phyloP scores from a whole-genome alignment of 495 filamentous ascomycete species.

The Trichocladium uniseriatum region DNA sequence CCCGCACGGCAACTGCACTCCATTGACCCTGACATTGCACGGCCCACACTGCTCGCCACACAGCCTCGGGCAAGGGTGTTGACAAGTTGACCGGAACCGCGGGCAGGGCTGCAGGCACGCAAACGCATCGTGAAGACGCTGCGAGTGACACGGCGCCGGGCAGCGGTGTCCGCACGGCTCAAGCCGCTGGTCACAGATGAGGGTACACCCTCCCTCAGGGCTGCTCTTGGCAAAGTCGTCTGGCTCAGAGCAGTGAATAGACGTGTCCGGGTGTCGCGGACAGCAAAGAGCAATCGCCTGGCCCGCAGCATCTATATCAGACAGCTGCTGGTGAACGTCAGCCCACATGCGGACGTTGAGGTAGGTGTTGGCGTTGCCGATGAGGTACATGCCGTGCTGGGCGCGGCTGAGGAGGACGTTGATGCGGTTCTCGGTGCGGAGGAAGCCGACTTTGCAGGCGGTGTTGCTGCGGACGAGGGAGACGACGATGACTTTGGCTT shows the following conservation, averaged over 20 bases:
- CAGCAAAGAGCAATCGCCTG: constrained; percentile 50
- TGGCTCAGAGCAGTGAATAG: constrained; percentile 47
- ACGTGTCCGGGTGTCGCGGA: constrained; percentile 53
- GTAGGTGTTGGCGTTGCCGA: constrained; percentile 59
- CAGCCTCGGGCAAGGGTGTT: constrained; percentile 48
- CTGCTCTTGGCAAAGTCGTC: constrained; percentile 52
- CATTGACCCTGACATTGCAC: constrained; percentile 7
- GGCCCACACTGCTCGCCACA: constrained; percentile 47
- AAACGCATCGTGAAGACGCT: constrained; percentile 52
- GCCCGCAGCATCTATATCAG: constrained; percentile 43
- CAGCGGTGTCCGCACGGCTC: constrained; percentile 61
- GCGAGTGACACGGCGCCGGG: constrained; percentile 59
- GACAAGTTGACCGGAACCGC: constrained; percentile 46
- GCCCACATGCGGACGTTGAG: constrained; percentile 58
- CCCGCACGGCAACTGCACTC: constrained; percentile 47
- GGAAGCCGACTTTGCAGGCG: constrained; percentile 56
- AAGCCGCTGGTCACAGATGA: constrained; percentile 51
- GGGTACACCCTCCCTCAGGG: constrained; percentile 64
- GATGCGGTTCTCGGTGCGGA: constrained; percentile 66
- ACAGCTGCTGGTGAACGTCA: constrained; percentile 50
- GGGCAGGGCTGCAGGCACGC: constrained; percentile 54
- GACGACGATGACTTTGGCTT: constrained; percentile 73
- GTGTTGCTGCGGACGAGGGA: constrained; percentile 69
- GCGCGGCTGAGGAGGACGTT: constrained; percentile 71
- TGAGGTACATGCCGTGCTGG: constrained; percentile 76